Evolutionary conservation across 1,284 basidiomycete genomes (phyloP).

Genomic region (Binderoboletus segoi): DNA sequence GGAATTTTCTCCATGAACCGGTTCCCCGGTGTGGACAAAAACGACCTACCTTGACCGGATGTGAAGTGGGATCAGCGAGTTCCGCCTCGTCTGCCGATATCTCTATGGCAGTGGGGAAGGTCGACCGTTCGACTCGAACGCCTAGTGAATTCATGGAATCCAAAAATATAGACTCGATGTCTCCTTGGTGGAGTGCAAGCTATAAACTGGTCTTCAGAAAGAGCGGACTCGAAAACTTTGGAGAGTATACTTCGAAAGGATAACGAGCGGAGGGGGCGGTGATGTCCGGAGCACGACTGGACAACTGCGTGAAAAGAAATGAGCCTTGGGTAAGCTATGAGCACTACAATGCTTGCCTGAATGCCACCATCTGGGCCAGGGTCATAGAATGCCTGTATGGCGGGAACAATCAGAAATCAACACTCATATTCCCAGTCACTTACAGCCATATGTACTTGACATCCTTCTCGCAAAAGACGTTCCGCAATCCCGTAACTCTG

Average conservation of each 20-base stretch:
- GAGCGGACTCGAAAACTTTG: too few relatives aligned
- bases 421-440: slow-evolving; percentile 9
- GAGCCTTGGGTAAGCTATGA: not conserved
- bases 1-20: slow-evolving; percentile 4
- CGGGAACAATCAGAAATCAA: not conserved
- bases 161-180: slow-evolving; percentile 39
- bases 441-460: slow-evolving; percentile 33
- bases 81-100: slow-evolving; percentile 35
- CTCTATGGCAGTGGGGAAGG: slow-evolving; percentile 34
- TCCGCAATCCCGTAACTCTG: slow-evolving; percentile 42
- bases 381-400: slow-evolving; percentile 39
- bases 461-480: slow-evolving; percentile 38
- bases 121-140: slow-evolving; percentile 39
- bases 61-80: slow-evolving; percentile 34
- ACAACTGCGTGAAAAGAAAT: slow-evolving; percentile 21
- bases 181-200: slow-evolving; percentile 41
- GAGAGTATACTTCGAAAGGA: slow-evolving; percentile 36
- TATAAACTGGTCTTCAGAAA: slow-evolving; percentile 3
- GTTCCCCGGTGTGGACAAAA: not conserved
- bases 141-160: slow-evolving; percentile 31
- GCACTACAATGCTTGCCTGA: slow-evolving; percentile 11
- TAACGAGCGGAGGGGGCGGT: slow-evolving; percentile 37
- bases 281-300: slow-evolving; percentile 35
- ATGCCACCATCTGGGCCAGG: slow-evolving; percentile 37
- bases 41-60: slow-evolving; percentile 36